phyloP scores from a whole-genome alignment of 441 rosid species.

The Gossypium laxum region DNA sequence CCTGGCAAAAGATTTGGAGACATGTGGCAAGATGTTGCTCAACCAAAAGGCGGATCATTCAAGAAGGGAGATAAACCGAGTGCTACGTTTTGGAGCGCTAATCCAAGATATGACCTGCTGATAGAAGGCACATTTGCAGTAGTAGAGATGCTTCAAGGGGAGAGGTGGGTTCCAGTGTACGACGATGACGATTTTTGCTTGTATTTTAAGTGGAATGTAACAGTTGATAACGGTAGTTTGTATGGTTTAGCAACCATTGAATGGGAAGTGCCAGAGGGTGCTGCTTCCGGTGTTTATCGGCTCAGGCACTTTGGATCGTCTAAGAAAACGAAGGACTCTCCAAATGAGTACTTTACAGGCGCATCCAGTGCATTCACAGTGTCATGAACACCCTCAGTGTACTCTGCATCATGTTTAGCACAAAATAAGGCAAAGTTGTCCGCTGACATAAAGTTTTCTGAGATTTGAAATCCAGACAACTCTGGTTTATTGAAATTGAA shows the following conservation, averaged over 20 bases:
- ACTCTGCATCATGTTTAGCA: neutral
- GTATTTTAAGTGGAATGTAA: conserved; percentile 34
- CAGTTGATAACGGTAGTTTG: conserved; percentile 19
- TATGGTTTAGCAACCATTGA: conserved; percentile 36
- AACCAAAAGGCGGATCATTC: conserved; percentile 28
- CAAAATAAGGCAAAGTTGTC: conserved; percentile 15
- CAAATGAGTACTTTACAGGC: conserved; percentile 34
- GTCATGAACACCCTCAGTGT: conserved; percentile 13
- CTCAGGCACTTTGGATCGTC: conserved; percentile 47
- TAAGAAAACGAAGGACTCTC: conserved; percentile 23
- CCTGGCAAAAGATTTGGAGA: conserved; percentile 36
- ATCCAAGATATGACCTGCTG: conserved; percentile 46
- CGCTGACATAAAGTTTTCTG: neutral
- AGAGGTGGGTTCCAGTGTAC: conserved; percentile 34
- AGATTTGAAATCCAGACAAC: neutral
- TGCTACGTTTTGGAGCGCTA: conserved; percentile 45
- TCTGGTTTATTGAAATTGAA: conserved; percentile 10
- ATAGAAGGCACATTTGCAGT: conserved; percentile 52
- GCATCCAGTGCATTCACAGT: conserved; percentile 42
- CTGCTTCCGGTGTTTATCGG: conserved; percentile 32
- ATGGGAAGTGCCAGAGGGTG: conserved; percentile 38
- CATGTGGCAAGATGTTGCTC: conserved; percentile 29
- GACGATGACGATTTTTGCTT: conserved; percentile 55
- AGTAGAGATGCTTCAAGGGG: conserved; percentile 39
- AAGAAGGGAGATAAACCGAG: conserved; percentile 30